A percentile compares a stretch with the other conserved stretches of the same genome.
Conservation (phyloP, 2,329 filamentous ascomycete species). For the Pleoardoris graminearum region DNA sequence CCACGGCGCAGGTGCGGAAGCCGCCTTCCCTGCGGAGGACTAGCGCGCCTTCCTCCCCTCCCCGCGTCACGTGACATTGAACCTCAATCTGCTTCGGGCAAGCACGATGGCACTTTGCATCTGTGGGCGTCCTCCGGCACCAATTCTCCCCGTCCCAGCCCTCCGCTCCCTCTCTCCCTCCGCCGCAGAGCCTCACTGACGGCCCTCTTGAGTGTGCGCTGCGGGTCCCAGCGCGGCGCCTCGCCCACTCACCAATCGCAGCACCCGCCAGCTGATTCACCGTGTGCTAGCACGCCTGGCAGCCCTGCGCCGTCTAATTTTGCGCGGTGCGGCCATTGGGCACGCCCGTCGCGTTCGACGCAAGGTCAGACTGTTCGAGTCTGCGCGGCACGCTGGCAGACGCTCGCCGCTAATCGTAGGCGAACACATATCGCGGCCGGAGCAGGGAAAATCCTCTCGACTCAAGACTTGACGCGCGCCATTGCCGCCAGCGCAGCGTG, state of each 20-base stretch:
- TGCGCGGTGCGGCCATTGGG: conserved; percentile 38
- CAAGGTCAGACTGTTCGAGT: conserved; percentile 44
- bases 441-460: conserved; percentile 38
- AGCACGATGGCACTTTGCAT: not conserved
- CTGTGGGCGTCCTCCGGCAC: not conserved
- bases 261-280: conserved; percentile 38
- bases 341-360: conserved; percentile 30
- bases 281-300: conserved; percentile 39
- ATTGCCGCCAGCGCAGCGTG: conserved; percentile 41
- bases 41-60: conserved; percentile 5
- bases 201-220: conserved; percentile 10
- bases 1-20: conserved; percentile 25
- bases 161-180: not conserved
- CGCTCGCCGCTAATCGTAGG: conserved; percentile 38
- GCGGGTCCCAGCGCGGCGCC: conserved; percentile 21
- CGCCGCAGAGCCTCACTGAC: conserved; percentile 13
- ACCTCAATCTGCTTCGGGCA: not conserved
- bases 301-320: conserved; percentile 40
- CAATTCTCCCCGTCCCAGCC: not conserved
- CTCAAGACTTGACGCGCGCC: conserved; percentile 41
- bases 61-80: conserved; percentile 15
- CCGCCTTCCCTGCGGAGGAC: conserved; percentile 1
- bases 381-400: conserved; percentile 35
- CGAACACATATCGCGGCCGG: conserved; percentile 41
- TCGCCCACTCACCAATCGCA: conserved; percentile 35